Evolutionary conservation across 2,329 filamentous ascomycete genomes (phyloP), one percentile per base, ranked within the genome.

Genomic region (Beauveria medogensis): DNA sequence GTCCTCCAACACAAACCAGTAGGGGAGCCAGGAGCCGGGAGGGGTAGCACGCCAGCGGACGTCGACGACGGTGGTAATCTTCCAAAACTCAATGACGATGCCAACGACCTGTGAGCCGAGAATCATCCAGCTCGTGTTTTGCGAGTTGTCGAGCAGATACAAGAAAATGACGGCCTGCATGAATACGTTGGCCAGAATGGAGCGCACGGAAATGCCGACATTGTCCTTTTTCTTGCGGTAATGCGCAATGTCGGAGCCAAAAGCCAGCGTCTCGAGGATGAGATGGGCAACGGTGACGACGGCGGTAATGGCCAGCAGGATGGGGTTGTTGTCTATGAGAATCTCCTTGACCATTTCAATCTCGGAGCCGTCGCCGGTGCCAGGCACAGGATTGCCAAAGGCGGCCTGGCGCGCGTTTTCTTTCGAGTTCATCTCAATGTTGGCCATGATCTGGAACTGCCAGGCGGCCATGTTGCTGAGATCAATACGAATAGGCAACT

Each of bases 191-290:
- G 91, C 92, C 61, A 99, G 80, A 70, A 99, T 99, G 37, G 93
- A 95, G 61, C 94, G 91, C 63, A 99, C 89, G 1, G 92, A 97
- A 51, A 96, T 96, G 65, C 94, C 94, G 30, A 99, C 90, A 62
- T 96, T 94, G 78, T 97, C 95, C 81, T 99, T 99, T 88, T 99
- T 99, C 80, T 97, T 97, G 72, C 92, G 91, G 85, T 94, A 99
- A 76, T 99, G 94, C 54, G 92, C 86, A 72, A 99, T 96, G 72
- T 99, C 94, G 71, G 89, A 96, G 70, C 96, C 96, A 79, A 99
- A 99, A 2, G 94, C 94, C 40, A 99, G 83, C 70, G 90, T 92
- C 76, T 99, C 94, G 65, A 99, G 93, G 67, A 99, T 80, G 82
- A 96, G 92, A 77, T 99, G 94, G 44, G 94, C 81, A 62, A 99